These are phyloP conservation scores for Conticribra guillardii DNA, from an alignment of 108 stramenopile species.

Conservation along the genomic window DNA sequence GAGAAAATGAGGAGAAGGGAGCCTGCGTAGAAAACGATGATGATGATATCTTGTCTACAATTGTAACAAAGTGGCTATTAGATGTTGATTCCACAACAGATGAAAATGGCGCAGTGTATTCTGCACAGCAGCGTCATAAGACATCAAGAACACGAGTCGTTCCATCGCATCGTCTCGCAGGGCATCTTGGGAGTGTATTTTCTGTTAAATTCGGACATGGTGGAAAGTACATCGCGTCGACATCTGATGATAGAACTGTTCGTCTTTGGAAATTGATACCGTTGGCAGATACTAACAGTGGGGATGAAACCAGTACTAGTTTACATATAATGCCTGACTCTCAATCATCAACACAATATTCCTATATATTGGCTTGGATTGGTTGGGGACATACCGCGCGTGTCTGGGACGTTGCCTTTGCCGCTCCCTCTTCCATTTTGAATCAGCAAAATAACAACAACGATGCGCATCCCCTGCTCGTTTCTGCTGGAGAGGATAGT, in stretches of 20 bases:
- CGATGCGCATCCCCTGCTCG: conserved; percentile 16
- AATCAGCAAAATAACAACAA: neutral
- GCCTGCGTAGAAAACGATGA: neutral
- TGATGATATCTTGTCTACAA: conserved; percentile 16
- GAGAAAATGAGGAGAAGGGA: neutral
- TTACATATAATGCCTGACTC: conserved; percentile 5
- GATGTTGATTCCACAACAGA: neutral
- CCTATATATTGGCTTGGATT: conserved; percentile 53
- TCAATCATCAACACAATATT: conserved; percentile 11
- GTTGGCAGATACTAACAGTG: neutral
- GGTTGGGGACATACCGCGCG: conserved; percentile 82
- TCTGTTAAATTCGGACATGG: conserved; percentile 46
- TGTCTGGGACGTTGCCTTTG: conserved; percentile 70
- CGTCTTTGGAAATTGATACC: conserved; percentile 54
- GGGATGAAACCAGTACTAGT: neutral
- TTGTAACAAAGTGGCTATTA: conserved; percentile 36
- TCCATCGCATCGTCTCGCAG: conserved; percentile 46
- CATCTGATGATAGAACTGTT: conserved; percentile 83
- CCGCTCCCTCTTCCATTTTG: neutral
- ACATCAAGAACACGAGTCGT: conserved; percentile 1
- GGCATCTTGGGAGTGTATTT: conserved; percentile 72
- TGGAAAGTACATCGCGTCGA: conserved; percentile 58
- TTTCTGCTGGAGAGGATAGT: conserved; percentile 74
- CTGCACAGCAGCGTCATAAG: neutral
- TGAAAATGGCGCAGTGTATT: neutral